Percentiles rank a stretch among this genome's conserved stretches.
These are phyloP conservation scores for Sequoia sempervirens DNA, from an alignment of 75 land plant genomes.

Conservation along the genomic window DNA sequence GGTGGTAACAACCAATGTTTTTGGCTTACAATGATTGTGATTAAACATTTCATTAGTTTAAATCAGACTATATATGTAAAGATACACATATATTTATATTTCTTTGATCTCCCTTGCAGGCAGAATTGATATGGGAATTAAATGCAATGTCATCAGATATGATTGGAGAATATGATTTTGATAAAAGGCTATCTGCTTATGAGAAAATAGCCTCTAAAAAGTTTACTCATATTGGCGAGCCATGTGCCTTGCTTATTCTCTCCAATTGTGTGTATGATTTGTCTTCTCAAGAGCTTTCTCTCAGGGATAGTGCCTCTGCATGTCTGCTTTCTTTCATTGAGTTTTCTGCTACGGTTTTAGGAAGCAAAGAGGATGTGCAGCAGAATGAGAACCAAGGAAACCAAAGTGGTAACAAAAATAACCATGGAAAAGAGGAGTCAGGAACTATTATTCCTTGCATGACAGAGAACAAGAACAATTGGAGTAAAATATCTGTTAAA, in stretches of 20 bases:
- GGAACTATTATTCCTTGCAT: not conserved
- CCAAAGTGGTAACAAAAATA: not conserved
- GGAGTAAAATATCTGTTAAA: conserved; percentile 26
- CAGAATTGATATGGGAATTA: conserved; percentile 46
- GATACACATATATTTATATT: conserved; percentile 1
- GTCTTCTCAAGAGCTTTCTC: conserved; percentile 65
- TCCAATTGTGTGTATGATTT: conserved; percentile 76
- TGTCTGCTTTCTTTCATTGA: conserved; percentile 55
- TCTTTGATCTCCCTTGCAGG: conserved; percentile 38
- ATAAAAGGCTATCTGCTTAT: conserved; percentile 60
- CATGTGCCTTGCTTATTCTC: conserved; percentile 50
- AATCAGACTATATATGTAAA: not conserved
- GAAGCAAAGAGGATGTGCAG: not conserved
- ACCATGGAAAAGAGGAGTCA: not conserved
- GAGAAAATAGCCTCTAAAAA: conserved; percentile 26
- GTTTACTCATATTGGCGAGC: conserved; percentile 36
- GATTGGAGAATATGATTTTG: conserved; percentile 76
- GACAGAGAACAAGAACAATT: not conserved
- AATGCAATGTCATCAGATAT: conserved; percentile 68
- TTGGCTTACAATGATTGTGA: not conserved
- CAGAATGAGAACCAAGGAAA: not conserved
- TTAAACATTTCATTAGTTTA: not conserved
- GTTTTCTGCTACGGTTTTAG: conserved; percentile 35
- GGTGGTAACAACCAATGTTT: conserved; percentile 20
- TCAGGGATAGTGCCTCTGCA: conserved; percentile 76